Conservation (phyloP, 352 stramenopile genomes). For the Blastocystis sp. region DNA sequence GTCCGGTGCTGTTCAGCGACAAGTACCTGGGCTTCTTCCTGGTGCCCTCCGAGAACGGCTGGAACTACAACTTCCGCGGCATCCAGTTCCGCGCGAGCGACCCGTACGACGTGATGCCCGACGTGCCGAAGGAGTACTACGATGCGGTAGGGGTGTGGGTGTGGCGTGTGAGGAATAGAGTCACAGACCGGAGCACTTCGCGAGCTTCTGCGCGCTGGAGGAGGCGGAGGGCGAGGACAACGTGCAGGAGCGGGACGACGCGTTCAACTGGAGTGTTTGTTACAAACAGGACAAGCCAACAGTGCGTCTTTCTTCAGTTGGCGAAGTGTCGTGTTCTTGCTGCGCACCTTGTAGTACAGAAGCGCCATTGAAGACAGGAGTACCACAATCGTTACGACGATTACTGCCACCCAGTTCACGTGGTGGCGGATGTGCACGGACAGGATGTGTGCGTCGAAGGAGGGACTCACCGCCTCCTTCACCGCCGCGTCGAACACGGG, state of each 20-base stretch:
- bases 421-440: too few species aligned
- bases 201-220: slow-evolving; percentile 45
- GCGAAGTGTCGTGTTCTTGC: too few species aligned
- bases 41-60: slow-evolving; percentile 93
- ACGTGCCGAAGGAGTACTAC: slow-evolving; percentile 98
- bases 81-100: slow-evolving; percentile 94
- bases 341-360: too few species aligned
- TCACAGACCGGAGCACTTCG: slow-evolving; percentile 58
- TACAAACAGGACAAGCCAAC: too few species aligned
- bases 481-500: too few species aligned
- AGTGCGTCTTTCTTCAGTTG: too few species aligned
- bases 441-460: too few species aligned
- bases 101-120: slow-evolving; percentile 94
- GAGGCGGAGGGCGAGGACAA: slow-evolving; percentile 1
- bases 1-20: slow-evolving; percentile 98
- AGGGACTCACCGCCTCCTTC: too few species aligned
- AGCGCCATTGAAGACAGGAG: too few species aligned
- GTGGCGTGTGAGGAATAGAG: slow-evolving; percentile 30
- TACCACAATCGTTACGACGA: too few species aligned
- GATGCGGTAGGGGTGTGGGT: slow-evolving; percentile 73
- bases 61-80: slow-evolving; percentile 99
- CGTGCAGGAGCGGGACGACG: slow-evolving; percentile 54
- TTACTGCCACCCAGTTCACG: too few species aligned
- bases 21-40: slow-evolving; percentile 99
- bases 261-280: slow-evolving; percentile 2